These are phyloP conservation scores for Gentiana macrophylla DNA, from an alignment of 257 asterid species.

Conservation along the genomic window DNA sequence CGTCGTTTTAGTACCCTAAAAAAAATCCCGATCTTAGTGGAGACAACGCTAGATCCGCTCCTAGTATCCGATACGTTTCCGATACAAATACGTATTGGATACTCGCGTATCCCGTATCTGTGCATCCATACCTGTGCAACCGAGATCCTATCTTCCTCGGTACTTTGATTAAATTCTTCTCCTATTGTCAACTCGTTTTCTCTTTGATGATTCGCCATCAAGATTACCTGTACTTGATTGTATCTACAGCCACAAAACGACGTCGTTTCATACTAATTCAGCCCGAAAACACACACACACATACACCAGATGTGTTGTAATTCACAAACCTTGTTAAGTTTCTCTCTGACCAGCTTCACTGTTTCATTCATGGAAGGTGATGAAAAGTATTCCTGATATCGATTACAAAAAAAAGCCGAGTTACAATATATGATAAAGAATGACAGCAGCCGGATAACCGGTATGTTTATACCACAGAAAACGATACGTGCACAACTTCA, in stretches of 20 bases:
- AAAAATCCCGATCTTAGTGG: too few species aligned
- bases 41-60: too few species aligned
- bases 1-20: too few species aligned
- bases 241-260: conserved; percentile 27
- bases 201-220: conserved; percentile 50
- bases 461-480: too few species aligned
- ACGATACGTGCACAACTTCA: too few species aligned
- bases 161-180: conserved; percentile 46
- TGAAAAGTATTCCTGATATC: conserved; percentile 60
- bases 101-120: too few species aligned
- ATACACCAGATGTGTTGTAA: neutral
- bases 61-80: too few species aligned
- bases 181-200: conserved; percentile 50
- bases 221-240: conserved; percentile 33
- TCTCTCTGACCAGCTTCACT: conserved; percentile 66
- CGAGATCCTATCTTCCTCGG: too few species aligned
- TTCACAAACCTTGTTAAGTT: conserved; percentile 49
- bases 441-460: neutral
- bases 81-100: too few species aligned
- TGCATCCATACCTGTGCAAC: too few species aligned
- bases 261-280: neutral
- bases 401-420: neutral
- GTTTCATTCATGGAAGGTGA: conserved; percentile 78
- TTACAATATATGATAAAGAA: neutral
- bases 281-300: neutral